These are phyloP conservation scores for Phytopythium helicoides DNA, from an alignment of 352 stramenopile species.

Conservation along the genomic window DNA sequence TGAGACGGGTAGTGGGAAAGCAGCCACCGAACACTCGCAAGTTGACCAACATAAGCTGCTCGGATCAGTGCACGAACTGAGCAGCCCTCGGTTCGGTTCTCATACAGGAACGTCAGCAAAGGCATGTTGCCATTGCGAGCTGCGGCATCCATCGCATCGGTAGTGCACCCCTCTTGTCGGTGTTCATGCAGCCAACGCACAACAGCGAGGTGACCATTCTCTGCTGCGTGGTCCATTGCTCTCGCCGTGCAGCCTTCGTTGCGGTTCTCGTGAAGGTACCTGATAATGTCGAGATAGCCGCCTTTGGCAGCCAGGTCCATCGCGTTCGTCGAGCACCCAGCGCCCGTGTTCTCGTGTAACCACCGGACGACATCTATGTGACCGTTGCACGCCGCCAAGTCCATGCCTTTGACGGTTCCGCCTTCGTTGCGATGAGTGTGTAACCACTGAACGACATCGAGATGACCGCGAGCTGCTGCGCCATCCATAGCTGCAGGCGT, in stretches of 20 bases:
- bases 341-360: slow-evolving; percentile 31
- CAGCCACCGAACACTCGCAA: slow-evolving; percentile 32
- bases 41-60: slow-evolving; percentile 29
- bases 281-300: slow-evolving; percentile 25
- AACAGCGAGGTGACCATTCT: slow-evolving; percentile 32
- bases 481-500: slow-evolving; percentile 46
- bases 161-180: slow-evolving; percentile 31
- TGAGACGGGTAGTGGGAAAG: slow-evolving; percentile 16
- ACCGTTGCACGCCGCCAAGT: slow-evolving; percentile 52
- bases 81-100: slow-evolving; percentile 24
- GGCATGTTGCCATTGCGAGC: slow-evolving; percentile 36
- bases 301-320: slow-evolving; percentile 41
- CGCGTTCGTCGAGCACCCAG: slow-evolving; percentile 34
- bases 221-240: slow-evolving; percentile 48
- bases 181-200: slow-evolving; percentile 43
- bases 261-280: slow-evolving; percentile 38
- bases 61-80: slow-evolving; percentile 16
- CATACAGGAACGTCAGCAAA: slow-evolving; percentile 30
- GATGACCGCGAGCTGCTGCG: slow-evolving; percentile 24
- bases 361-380: slow-evolving; percentile 44
- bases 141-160: slow-evolving; percentile 40
- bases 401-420: slow-evolving; percentile 46
- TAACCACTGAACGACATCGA: slow-evolving; percentile 47
- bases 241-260: slow-evolving; percentile 31
- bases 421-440: slow-evolving; percentile 34